These are phyloP conservation scores for Clohesyomyces aquaticus DNA, from an alignment of 495 filamentous ascomycete genomes.

Conservation along the genomic window DNA sequence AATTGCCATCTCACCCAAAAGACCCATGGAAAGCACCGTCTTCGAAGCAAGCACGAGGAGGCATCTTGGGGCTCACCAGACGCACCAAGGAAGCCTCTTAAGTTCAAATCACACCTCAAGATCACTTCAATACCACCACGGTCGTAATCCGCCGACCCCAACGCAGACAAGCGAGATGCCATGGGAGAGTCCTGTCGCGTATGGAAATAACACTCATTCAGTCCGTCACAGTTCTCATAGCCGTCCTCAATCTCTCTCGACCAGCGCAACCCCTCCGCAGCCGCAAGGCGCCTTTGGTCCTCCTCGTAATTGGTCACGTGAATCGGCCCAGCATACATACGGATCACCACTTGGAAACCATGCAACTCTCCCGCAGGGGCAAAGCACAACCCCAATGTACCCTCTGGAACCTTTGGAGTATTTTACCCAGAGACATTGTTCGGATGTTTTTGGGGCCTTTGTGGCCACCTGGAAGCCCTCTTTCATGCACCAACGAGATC, in stretches of 20 bases:
- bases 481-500: not conserved
- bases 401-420: not conserved
- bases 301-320: not conserved
- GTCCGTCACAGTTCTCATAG: not conserved
- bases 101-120: not conserved
- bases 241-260: not conserved
- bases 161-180: not conserved
- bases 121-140: too few species aligned
- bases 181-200: too few species aligned
- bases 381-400: not conserved
- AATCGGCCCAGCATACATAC: conserved; percentile 1
- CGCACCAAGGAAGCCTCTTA: not conserved
- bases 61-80: not conserved
- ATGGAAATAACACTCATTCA: not conserved
- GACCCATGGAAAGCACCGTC: not conserved
- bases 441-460: not conserved
- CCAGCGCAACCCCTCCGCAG: conserved; percentile 10
- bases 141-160: too few species aligned
- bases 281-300: not conserved
- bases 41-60: conserved; percentile 6
- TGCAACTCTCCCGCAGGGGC: not conserved
- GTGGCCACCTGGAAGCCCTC: not conserved
- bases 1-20: not conserved
- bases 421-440: conserved; percentile 5
- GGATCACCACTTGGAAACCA: not conserved